These are phyloP conservation scores for Fusarium denticulatum DNA, from an alignment of 2,329 filamentous ascomycete species.

Conservation along the genomic window DNA sequence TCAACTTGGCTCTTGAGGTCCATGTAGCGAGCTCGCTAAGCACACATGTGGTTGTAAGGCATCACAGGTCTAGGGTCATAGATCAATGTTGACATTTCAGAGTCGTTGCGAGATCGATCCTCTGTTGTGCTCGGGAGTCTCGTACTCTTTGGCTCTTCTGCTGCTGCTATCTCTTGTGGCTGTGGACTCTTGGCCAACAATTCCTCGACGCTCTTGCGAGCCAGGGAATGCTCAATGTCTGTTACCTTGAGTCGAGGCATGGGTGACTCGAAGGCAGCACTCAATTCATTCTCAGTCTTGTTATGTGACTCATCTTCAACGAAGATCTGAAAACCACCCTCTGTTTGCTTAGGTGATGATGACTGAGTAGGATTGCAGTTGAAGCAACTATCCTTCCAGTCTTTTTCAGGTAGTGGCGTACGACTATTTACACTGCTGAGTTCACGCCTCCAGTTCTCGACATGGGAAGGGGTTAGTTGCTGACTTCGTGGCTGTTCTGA, in stretches of 20 bases:
- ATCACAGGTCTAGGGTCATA: slow-evolving; percentile 49
- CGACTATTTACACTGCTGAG: slow-evolving; percentile 34
- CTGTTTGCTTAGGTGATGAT: slow-evolving; percentile 15
- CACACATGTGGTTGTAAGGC: slow-evolving; percentile 53
- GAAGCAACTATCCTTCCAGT: slow-evolving; percentile 28
- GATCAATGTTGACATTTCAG: slow-evolving; percentile 34
- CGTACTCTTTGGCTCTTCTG: neutral
- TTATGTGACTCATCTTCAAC: neutral
- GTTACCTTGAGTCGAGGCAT: slow-evolving; percentile 40
- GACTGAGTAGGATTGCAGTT: slow-evolving; percentile 37
- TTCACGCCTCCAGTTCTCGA: slow-evolving; percentile 36
- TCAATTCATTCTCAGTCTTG: neutral
- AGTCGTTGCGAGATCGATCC: slow-evolving; percentile 11
- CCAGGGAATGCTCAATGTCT: slow-evolving; percentile 44
- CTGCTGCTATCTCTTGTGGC: slow-evolving; percentile 4
- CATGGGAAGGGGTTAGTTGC: slow-evolving; percentile 19
- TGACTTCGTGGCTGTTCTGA: slow-evolving; percentile 22
- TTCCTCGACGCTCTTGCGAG: slow-evolving; percentile 35
- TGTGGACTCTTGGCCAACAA: slow-evolving; percentile 13
- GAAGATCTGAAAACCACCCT: neutral
- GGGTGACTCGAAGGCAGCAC: slow-evolving; percentile 6
- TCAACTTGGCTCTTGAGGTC: slow-evolving; percentile 54
- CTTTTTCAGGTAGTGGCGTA: slow-evolving; percentile 20
- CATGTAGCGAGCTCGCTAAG: slow-evolving; percentile 55
- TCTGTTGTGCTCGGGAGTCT: slow-evolving; percentile 1